Percentiles rank a stretch among this genome's conserved stretches.
These are phyloP conservation scores for Tolypocladium tundrense DNA, from an alignment of 2,329 filamentous ascomycete genomes.

Conservation along the genomic window DNA sequence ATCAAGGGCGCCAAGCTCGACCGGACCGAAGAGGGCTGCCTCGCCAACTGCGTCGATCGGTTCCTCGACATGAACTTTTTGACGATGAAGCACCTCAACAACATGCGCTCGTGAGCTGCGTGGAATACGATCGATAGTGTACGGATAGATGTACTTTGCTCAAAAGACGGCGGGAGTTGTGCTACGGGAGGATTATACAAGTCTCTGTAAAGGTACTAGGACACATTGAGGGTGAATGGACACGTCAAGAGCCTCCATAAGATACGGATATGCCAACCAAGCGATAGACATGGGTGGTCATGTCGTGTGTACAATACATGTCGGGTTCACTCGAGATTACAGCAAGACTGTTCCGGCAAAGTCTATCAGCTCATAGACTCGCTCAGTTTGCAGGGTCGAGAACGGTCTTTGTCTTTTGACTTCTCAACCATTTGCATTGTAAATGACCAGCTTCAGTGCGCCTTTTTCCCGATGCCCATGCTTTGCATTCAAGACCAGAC, in stretches of 20 bases:
- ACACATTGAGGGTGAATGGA: neutral
- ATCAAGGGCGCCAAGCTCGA: constrained; percentile 68
- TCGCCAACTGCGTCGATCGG: constrained; percentile 86
- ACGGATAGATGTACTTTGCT: constrained; percentile 2
- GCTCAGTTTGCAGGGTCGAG: neutral
- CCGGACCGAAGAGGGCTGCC: constrained; percentile 67
- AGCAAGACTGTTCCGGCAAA: neutral
- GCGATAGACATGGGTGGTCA: neutral
- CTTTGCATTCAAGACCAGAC: constrained; percentile 23
- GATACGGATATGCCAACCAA: neutral
- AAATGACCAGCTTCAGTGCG: constrained; percentile 24
- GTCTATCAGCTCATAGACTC: neutral
- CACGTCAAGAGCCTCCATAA: neutral
- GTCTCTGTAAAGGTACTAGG: neutral
- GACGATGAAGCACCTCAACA: constrained; percentile 77
- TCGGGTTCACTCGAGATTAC: neutral
- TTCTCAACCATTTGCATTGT: constrained; percentile 22
- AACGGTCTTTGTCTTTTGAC: constrained; percentile 1
- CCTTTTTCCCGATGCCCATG: constrained; percentile 26
- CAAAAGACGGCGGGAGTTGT: neutral
- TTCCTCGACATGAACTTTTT: constrained; percentile 83
- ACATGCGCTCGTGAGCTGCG: constrained; percentile 27
- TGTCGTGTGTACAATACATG: neutral
- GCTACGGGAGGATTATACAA: neutral
- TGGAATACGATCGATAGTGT: neutral